Conservation (phyloP, 2,329 filamentous ascomycete genomes). For the Pyrenochaeta sp. region DNA sequence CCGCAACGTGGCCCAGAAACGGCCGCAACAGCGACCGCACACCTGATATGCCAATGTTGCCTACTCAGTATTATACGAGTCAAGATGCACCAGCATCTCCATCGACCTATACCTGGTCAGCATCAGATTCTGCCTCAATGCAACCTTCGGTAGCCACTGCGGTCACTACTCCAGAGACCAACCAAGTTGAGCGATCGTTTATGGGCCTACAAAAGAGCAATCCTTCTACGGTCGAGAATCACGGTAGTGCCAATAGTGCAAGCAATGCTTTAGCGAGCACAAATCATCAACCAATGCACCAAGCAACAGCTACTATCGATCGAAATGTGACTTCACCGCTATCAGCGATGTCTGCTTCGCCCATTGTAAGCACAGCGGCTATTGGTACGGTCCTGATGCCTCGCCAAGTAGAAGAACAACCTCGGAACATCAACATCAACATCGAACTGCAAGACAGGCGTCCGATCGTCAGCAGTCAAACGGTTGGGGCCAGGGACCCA, state of each 20-base stretch:
- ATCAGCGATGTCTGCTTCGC: conserved; percentile 42
- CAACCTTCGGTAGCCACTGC: conserved; percentile 7
- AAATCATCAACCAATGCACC: conserved; percentile 9
- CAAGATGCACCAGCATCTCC: conserved; percentile 20
- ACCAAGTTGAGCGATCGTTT: neutral
- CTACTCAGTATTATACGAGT: conserved; percentile 31
- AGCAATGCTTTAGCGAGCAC: conserved; percentile 2
- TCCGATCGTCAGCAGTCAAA: conserved; percentile 20
- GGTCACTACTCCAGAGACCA: neutral
- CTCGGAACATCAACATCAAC: conserved; percentile 40
- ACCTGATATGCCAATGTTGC: conserved; percentile 47
- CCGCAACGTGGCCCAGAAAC: conserved; percentile 45
- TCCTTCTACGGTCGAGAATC: neutral
- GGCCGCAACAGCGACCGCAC: conserved; percentile 30
- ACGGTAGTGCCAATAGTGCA: neutral
- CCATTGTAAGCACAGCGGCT: conserved; percentile 41
- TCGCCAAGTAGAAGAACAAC: conserved; percentile 36
- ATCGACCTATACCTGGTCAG: conserved; percentile 36
- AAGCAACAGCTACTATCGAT: conserved; percentile 19
- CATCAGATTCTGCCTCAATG: conserved; percentile 26
- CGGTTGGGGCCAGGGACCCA: conserved; percentile 23
- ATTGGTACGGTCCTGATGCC: conserved; percentile 45
- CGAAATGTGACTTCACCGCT: conserved; percentile 32
- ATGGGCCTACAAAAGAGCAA: neutral
- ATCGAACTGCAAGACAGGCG: conserved; percentile 43